Evolutionary conservation across 106 monocot genomes (phyloP), one percentile per base, ranked within the genome.

Genomic region (Allium sativum): DNA sequence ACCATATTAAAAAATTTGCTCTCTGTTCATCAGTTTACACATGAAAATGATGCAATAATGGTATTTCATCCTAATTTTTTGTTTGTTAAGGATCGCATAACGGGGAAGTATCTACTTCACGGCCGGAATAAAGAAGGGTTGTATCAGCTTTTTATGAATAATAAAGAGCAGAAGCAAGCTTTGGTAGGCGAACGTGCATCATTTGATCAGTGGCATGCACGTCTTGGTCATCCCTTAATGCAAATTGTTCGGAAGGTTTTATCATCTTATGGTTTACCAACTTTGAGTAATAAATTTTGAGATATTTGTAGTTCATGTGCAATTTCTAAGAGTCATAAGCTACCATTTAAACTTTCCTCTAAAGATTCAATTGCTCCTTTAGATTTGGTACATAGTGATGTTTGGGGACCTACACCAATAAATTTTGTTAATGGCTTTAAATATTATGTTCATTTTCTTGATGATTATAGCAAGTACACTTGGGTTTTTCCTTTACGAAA

Each of bases 51-150:
- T 53, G 53, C 53, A 6, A n/a, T 17, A n/a, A 53, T 53, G 53
- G 53, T n/a, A 53, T 53, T 53, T 53, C 53, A 53, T 53, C 53
- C 53, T 53, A 17, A 53, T 53, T 53, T 6, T 53, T n/a, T 53
- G 7, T 6, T 53, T 53, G 53, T 53, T 53, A 53, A 6, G 53
- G 53, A 53, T 53, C 6, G 53, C 15, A 8, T 17, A 53, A 53
- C 53, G 53, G 53, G 53, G 15, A 53, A 53, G 18, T 6, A n/a
- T 8, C 53, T 53, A 8, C 53, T 53, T n/a, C 53, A 53, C 4
- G 53, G 53, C 53, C 53, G 18, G 10, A 53, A 13, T 53, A 53
- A 53, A n/a, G 53, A 13, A 4, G 53, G 53, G 5, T 17, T 53
- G 13, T 53, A 53, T 53, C 53, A 53, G 15, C 10, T 53, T 53